phyloP scores from a whole-genome alignment of 2,329 filamentous ascomycete genomes.

The Cryphonectria carpinicola region DNA sequence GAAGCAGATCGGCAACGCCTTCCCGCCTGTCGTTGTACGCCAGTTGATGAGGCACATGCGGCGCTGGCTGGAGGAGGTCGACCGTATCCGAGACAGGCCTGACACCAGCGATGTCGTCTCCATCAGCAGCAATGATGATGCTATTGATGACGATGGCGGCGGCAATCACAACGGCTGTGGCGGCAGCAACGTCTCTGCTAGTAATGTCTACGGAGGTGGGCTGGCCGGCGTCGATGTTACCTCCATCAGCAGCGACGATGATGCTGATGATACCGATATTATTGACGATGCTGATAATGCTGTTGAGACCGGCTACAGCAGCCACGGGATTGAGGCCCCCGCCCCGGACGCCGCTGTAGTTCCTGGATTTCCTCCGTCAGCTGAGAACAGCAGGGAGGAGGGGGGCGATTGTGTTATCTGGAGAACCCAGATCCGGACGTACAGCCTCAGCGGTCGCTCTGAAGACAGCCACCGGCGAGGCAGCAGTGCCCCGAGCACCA shows the following conservation, averaged over 20 bases:
- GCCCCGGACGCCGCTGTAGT: neutral
- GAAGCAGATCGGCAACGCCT: constrained; percentile 79
- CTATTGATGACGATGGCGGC: neutral
- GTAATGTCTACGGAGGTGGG: neutral
- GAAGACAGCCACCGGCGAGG: neutral
- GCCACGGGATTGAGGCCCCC: too few species aligned
- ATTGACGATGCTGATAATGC: neutral
- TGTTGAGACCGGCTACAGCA: neutral
- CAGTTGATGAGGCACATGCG: constrained; percentile 54
- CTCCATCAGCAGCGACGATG: neutral
- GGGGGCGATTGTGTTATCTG: neutral
- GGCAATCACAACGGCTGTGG: neutral
- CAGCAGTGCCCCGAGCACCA: neutral
- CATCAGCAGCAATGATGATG: constrained; percentile 17
- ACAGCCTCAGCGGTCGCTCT: neutral
- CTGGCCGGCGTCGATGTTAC: neutral
- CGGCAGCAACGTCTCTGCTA: neutral
- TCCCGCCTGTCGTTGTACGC: constrained; percentile 64
- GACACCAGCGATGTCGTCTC: constrained; percentile 5
- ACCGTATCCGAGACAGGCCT: constrained; percentile 39
- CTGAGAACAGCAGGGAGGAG: neutral
- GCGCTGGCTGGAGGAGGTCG: constrained; percentile 49
- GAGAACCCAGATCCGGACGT: neutral
- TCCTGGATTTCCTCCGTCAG: neutral
- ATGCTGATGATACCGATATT: neutral